Base-by-base conservation (phyloP, 371 early-diverging fungal species). In the Rhizomucor miehei region DNA sequence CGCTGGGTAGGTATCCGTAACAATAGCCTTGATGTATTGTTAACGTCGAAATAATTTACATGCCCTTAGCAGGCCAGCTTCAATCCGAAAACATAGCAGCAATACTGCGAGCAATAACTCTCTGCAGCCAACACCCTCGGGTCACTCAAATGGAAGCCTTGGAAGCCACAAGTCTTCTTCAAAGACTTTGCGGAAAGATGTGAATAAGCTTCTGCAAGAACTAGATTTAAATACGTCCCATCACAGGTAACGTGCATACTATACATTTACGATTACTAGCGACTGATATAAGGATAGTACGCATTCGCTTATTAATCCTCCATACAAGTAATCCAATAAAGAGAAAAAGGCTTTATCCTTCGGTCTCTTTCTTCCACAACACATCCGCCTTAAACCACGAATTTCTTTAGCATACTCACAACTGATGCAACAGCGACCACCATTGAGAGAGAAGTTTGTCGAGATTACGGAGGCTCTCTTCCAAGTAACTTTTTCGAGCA, bases 361-460 rank as follows among this genome's bases (percentile, higher is more conserved):
- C n/a, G 29, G 5, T 29, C 8, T 29, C 8, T 29, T 29, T 29
- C 8, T 29, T 29, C 29, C 8, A 3, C 29, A 29, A 29, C 29
- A 29, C 8, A 29, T 29, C 29, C 29, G 29, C 29, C 29, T 29
- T 29, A 5, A 8, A 29, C 8, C 8, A 5, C 29, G 29, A 29
- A 29, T 29, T 29, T 29, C 29, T 29, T 5, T 29, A 29, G n/a
- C n/a, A n/a, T n/a, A n/a, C n/a, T 8, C 29, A 5, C 29, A 8
- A 29, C 5, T 41, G 43, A 46, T 46, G 47, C 47, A 13, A 6
- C 24, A n/a, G 6, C 16, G 14, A 46, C 14, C 47, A 19, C 47
- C 47, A 6, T 46, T 24, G 66, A 80, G 79, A 63, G 79, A 82
- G 41, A 82, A 82, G 59, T 79, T 76, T 68, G 77, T 77, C 21